phyloP scores from a whole-genome alignment of 2,329 filamentous ascomycete species.

The Pseudogymnoascus pannorum region DNA sequence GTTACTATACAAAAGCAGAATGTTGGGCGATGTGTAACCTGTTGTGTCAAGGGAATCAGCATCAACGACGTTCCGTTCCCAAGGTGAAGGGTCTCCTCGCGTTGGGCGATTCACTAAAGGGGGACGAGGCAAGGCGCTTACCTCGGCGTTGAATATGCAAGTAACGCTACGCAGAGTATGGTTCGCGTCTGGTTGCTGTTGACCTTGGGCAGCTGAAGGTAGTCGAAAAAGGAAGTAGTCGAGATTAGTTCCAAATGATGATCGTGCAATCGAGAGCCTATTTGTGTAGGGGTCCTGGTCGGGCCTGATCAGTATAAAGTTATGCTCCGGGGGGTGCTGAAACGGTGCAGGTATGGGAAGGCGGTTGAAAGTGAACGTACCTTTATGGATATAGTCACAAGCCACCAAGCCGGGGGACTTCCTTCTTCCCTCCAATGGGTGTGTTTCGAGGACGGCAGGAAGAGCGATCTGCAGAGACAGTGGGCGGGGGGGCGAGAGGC shows the following conservation, averaged over 20 bases:
- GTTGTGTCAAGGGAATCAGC: not conserved
- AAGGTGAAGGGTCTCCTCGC: not conserved
- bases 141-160: not conserved
- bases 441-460: not conserved
- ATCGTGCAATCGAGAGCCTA: conserved; percentile 9
- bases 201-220: not conserved
- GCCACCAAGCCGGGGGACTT: not conserved
- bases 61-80: not conserved
- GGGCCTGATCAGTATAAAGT: not conserved
- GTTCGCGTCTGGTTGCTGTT: not conserved
- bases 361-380: too few relatives aligned
- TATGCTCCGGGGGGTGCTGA: not conserved
- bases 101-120: not conserved
- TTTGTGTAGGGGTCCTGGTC: conserved; percentile 7
- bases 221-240: not conserved
- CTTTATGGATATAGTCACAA: not conserved
- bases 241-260: not conserved
- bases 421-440: not conserved
- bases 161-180: not conserved
- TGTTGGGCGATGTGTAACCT: not conserved
- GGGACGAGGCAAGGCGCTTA: not conserved
- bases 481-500: not conserved
- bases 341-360: not conserved
- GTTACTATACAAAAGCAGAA: not conserved
- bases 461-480: not conserved